Base-by-base conservation (phyloP, 805 yeast species). In the Ogataea parapolymorpha region DNA sequence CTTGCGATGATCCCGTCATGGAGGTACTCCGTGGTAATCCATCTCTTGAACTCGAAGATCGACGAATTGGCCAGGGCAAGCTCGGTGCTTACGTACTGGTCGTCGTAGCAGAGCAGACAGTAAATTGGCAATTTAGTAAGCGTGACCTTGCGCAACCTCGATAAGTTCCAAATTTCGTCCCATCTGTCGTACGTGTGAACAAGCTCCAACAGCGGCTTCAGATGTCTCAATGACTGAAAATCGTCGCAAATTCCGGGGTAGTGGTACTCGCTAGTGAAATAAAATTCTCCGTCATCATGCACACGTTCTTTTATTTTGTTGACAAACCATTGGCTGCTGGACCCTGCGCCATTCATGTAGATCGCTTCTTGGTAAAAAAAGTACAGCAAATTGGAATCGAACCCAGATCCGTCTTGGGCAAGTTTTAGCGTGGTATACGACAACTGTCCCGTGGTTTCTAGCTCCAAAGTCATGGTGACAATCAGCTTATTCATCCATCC, bases 321-420 rank as follows among this genome's bases (percentile, higher is more conserved):
- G 2, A 80, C 81, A 6, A 75, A 56, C 83, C 83, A 78, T 36
- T 66, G 48, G 5, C 75, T 61, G 5, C 40, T 41, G n/a, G 37
- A 34, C 1, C 61, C 59, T 7, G 39, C 35, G 0, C 76, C 74
- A 48, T 75, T 77, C 44, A 74, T 62, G 54, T 78, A 78, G 12
- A 79, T 77, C 5, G 80, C 77, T 47, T 78, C 83, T 53, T 77
- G 82, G 48, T 77, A 70, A 29, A 79, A 61, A 3, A 78, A 77
- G 50, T 78, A 78, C 13, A 79, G 50, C 23, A 73, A 58, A 46
- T 78, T 78, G 4, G 82, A 71, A 43, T 77, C 82, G 51, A 76
- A 79, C 1, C 70, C 59, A 7, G 62, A 54, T 17, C 41, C 48
- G 32, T 54, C 55, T 45, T 71, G 68, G 10, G 75, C 44, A 2